Conservation (phyloP, 768 basidiomycete genomes). For the Flagelloscypha sp. region DNA sequence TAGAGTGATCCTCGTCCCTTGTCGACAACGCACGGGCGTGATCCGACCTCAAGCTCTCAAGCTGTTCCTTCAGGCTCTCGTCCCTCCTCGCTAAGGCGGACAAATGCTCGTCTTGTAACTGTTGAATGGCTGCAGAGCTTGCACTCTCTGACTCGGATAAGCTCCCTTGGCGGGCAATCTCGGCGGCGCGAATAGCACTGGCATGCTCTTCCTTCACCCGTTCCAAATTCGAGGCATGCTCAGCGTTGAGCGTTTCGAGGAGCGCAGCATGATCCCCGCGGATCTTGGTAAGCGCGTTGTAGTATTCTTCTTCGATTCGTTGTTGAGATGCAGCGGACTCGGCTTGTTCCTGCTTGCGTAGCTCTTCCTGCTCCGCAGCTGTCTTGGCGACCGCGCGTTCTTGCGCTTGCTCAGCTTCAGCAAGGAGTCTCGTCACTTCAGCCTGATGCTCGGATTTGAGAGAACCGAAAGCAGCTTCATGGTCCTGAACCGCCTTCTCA, state of each 20-base stretch:
- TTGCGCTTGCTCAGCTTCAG: conserved; percentile 49
- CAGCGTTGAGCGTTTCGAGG: conserved; percentile 51
- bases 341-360: conserved; percentile 54
- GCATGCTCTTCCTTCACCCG: conserved; percentile 72
- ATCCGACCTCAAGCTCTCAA: conserved; percentile 57
- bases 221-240: conserved; percentile 55
- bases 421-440: conserved; percentile 42
- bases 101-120: conserved; percentile 66
- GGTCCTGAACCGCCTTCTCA: conserved; percentile 44
- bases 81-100: conserved; percentile 63
- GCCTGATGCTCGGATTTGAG: conserved; percentile 47
- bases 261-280: conserved; percentile 63
- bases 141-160: conserved; percentile 69
- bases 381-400: conserved; percentile 40
- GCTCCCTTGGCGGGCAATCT: conserved; percentile 68
- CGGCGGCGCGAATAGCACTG: conserved; percentile 60
- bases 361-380: conserved; percentile 44
- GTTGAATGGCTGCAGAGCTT: conserved; percentile 50
- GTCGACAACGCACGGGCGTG: conserved; percentile 45
- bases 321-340: conserved; percentile 48
- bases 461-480: conserved; percentile 52
- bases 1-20: conserved; percentile 54
- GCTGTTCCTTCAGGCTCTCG: conserved; percentile 50
- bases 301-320: conserved; percentile 74
- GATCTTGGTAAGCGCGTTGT: conserved; percentile 70